Percentiles rank a stretch among this genome's conserved stretches.
Conservation (phyloP, 2,329 filamentous ascomycete genomes). For the Geoglossum cookeanum region DNA sequence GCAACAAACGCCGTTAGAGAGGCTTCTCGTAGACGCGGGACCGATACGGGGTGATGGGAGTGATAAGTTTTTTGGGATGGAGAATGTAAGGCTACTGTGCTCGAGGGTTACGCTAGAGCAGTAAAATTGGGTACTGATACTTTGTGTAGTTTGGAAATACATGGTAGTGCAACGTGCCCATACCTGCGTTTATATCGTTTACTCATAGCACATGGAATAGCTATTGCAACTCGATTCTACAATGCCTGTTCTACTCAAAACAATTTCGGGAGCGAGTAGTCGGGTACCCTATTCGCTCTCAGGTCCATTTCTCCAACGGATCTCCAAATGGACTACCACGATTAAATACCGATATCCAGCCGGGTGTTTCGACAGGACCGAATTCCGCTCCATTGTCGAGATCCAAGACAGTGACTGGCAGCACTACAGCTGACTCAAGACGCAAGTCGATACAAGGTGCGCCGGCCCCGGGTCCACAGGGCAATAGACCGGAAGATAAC, state of each 20-base stretch:
- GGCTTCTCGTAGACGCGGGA: conserved; percentile 67
- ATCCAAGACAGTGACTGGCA: conserved; percentile 1
- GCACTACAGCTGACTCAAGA: background rate
- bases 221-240: conserved; percentile 96
- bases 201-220: conserved; percentile 26
- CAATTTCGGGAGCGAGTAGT: conserved; percentile 88
- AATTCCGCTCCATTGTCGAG: conserved; percentile 6
- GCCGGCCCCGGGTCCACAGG: conserved; percentile 33
- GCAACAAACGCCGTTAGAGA: conserved; percentile 36
- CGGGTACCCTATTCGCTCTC: conserved; percentile 62
- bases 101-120: background rate
- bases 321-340: conserved; percentile 19
- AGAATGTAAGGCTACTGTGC: conserved; percentile 53
- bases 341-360: conserved; percentile 20
- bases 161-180: conserved; percentile 41
- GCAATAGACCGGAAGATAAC: conserved; percentile 67
- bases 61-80: conserved; percentile 95
- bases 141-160: conserved; percentile 73
- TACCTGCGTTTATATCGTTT: conserved; percentile 6
- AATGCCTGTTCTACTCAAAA: conserved; percentile 90
- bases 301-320: conserved; percentile 49
- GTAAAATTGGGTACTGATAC: conserved; percentile 1
- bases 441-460: conserved; percentile 23
- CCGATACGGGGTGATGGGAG: conserved; percentile 71
- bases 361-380: conserved; percentile 7